Base-by-base conservation (phyloP, 1,284 basidiomycete species). In the Waitea zeae region DNA sequence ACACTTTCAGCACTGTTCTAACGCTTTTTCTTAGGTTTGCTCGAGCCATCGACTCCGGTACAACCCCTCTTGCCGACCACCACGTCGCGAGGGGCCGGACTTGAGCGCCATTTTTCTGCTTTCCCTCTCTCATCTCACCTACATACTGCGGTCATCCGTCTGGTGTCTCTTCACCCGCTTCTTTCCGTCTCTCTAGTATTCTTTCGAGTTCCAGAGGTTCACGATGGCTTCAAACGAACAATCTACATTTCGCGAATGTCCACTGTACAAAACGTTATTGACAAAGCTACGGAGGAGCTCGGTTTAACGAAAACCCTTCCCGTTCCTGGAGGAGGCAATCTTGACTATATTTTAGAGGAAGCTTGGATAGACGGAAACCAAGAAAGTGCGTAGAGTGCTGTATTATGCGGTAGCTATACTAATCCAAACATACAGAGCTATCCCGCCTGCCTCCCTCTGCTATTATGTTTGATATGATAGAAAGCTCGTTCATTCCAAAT, bases 141-240 rank as follows among this genome's bases (percentile, higher is more conserved):
- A 11, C 76, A 80, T 49, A 60, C 62, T 2, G 75, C 81, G 11
- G 53, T 62, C 7, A 50, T 87, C 22, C 74, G 81, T 4, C 58
- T 88, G 17, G 71, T 88, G 1, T 80, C 78, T 2, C 59, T 75
- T 3, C 69, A 83, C 49, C 65, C 71, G 2, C 53, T 61, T 12
- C 62, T 84, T 17, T 64, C 61, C 4, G 36, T 77, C 3, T 53
- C 58, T 2, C 46, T 80, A 26, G 52, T 62, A 1, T 84, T 86
- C 49, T 52, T 64, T 29, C 74, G 81, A 36, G 70, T 88, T 14
- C 82, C 80, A 1, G 79, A 84, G 49, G 70, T 88, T 38, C 69
- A 77, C 38, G 83, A 87, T 46, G 72, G 61, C 2, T 82, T 76
- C 44, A 47, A 59, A 42, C 74, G 74, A 59, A 73, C 61, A 35